phyloP scores from a whole-genome alignment of 2,329 filamentous ascomycete genomes.

The Elsinoe perseae region DNA sequence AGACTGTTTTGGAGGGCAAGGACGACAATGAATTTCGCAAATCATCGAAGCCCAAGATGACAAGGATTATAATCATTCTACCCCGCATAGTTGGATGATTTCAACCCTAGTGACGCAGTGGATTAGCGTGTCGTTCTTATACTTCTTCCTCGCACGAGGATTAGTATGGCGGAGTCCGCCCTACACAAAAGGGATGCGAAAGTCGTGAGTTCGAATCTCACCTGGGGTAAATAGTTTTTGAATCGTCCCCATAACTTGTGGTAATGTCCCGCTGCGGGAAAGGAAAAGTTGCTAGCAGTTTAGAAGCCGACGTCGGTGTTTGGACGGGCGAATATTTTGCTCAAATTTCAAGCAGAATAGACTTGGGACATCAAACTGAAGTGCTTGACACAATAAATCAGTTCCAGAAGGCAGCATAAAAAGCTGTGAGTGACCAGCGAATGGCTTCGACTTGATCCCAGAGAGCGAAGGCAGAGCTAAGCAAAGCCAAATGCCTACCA shows the following conservation, averaged over 20 bases:
- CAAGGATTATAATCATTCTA: background rate
- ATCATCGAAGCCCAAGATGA: background rate
- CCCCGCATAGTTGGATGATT: background rate
- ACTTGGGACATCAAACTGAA: no score
- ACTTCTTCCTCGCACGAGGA: slow-evolving; percentile 20
- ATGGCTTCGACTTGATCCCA: no score
- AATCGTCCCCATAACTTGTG: background rate
- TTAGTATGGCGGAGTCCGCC: slow-evolving; percentile 18
- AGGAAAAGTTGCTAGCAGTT: no score
- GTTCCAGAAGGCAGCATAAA: no score
- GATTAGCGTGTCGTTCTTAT: slow-evolving; percentile 28
- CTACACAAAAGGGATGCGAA: slow-evolving; percentile 22
- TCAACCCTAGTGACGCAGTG: slow-evolving; percentile 24
- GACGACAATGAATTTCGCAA: no score
- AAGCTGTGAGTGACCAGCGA: no score
- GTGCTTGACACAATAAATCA: no score
- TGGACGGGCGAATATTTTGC: background rate
- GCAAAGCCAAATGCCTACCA: background rate
- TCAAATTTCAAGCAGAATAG: background rate
- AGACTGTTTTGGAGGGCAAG: no score
- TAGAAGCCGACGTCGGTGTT: background rate
- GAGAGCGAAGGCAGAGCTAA: no score
- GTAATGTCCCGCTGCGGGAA: no score
- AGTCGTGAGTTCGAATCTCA: slow-evolving; percentile 27
- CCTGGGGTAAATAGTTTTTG: slow-evolving; percentile 19